These are phyloP conservation scores for Fonsecaea erecta DNA, from an alignment of 2,329 filamentous ascomycete genomes.

Conservation along the genomic window DNA sequence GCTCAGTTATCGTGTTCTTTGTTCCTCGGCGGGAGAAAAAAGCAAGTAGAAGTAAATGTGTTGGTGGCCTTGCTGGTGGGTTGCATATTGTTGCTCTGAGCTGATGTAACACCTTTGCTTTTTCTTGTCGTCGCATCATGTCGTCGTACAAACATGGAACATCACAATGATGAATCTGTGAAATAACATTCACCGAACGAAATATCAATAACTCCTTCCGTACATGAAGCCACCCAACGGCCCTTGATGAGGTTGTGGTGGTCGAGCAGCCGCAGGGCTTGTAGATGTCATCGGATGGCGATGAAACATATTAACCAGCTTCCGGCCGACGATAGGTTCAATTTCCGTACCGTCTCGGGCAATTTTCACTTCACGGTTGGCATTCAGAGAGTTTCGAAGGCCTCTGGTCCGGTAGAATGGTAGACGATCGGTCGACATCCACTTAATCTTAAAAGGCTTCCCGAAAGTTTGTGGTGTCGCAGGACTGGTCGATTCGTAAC, in stretches of 20 bases:
- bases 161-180: slow-evolving; percentile 12
- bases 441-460: slow-evolving; percentile 88
- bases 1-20: slow-evolving; percentile 11
- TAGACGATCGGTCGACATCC: slow-evolving; percentile 80
- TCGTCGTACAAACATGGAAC: slow-evolving; percentile 30
- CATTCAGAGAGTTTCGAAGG: slow-evolving; percentile 90
- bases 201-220: slow-evolving; percentile 24
- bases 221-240: slow-evolving; percentile 27
- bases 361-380: slow-evolving; percentile 94
- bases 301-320: slow-evolving; percentile 75
- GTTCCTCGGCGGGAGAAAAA: slow-evolving; percentile 6
- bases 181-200: slow-evolving; percentile 4
- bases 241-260: slow-evolving; percentile 21
- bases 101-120: slow-evolving; percentile 11
- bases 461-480: slow-evolving; percentile 70
- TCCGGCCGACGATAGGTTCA: slow-evolving; percentile 78
- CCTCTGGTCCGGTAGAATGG: slow-evolving; percentile 90
- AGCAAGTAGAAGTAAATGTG: background rate
- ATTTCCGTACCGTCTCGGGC: slow-evolving; percentile 92
- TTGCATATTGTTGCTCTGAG: slow-evolving; percentile 17
- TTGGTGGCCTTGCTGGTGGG: background rate
- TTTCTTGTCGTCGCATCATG: slow-evolving; percentile 29
- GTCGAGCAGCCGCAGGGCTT: slow-evolving; percentile 22
- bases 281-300: slow-evolving; percentile 16
- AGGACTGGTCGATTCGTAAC: slow-evolving; percentile 31